Conservation (phyloP, 108 stramenopile species). For the Thalassiosira profunda region DNA sequence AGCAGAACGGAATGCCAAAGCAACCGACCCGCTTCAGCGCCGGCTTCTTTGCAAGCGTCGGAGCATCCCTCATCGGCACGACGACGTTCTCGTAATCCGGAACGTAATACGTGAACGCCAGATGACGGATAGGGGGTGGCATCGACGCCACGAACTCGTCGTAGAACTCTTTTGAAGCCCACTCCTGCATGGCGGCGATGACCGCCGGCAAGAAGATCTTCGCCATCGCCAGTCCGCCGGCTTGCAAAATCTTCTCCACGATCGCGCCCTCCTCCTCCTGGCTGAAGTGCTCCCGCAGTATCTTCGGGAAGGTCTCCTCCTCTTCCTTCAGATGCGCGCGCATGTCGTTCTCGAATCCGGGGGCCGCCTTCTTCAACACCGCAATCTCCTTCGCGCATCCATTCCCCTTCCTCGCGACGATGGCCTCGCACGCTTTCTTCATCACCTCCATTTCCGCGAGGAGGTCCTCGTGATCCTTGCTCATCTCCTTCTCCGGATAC, state of each 20-base stretch:
- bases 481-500: conserved; percentile 30
- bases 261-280: conserved; percentile 30
- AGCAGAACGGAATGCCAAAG: conserved; percentile 38
- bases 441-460: conserved; percentile 27
- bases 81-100: conserved; percentile 39
- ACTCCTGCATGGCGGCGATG: conserved; percentile 24
- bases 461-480: conserved; percentile 29
- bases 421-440: conserved; percentile 20
- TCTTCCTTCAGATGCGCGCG: conserved; percentile 46
- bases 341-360: conserved; percentile 35
- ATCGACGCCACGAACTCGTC: conserved; percentile 10
- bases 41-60: conserved; percentile 26
- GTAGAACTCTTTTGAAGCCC: conserved; percentile 21
- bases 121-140: conserved; percentile 19
- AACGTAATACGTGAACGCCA: conserved; percentile 29
- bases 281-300: conserved; percentile 41
- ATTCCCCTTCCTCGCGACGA: conserved; percentile 31
- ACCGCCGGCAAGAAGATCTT: conserved; percentile 33
- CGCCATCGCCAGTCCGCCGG: conserved; percentile 6
- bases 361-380: conserved; percentile 16
- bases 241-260: conserved; percentile 22
- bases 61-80: conserved; percentile 44
- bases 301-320: conserved; percentile 23
- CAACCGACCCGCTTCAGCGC: conserved; percentile 16
- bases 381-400: conserved; percentile 24